Evolutionary conservation across 768 basidiomycete genomes (phyloP).

Genomic region (Mrakia blollopis): DNA sequence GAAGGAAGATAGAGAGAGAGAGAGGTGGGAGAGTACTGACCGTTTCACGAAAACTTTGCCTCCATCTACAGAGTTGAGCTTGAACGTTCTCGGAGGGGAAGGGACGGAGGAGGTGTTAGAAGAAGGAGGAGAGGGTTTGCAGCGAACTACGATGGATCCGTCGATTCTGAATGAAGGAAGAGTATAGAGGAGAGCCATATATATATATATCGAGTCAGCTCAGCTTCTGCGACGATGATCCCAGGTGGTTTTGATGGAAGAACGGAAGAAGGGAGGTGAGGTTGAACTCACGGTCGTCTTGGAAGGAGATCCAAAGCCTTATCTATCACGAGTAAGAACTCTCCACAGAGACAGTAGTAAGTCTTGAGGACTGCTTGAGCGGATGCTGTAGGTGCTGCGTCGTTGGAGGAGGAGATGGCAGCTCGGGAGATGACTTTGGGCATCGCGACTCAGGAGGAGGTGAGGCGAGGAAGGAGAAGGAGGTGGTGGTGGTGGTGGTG

Average conservation of each 20-base stretch:
- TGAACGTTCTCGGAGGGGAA: conserved; percentile 58
- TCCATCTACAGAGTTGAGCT: conserved; percentile 67
- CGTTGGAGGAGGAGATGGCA: conserved; percentile 76
- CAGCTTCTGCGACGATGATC: too few relatives aligned
- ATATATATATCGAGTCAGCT: too few relatives aligned
- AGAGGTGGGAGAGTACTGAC: not conserved
- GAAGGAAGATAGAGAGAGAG: not conserved
- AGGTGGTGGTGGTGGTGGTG: too few relatives aligned
- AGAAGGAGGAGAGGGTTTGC: conserved; percentile 46
- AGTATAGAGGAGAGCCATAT: conserved; percentile 16
- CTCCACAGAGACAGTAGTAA: conserved; percentile 46
- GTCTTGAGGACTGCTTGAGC: conserved; percentile 44
- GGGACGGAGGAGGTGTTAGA: conserved; percentile 7
- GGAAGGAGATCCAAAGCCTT: conserved; percentile 43
- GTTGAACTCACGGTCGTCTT: conserved; percentile 39
- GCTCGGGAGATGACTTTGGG: conserved; percentile 89
- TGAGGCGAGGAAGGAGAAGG: not conserved
- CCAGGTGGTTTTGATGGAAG: too few relatives aligned
- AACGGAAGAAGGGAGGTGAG: not conserved
- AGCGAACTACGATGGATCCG: conserved; percentile 71
- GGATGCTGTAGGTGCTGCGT: conserved; percentile 39
- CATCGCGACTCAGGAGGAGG: conserved; percentile 51
- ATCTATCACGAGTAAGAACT: conserved; percentile 46
- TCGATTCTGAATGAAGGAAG: conserved; percentile 54
- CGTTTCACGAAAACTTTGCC: conserved; percentile 43